phyloP scores from a whole-genome alignment of 176 grass and related monocot species.

The Pontederia paniculata region DNA sequence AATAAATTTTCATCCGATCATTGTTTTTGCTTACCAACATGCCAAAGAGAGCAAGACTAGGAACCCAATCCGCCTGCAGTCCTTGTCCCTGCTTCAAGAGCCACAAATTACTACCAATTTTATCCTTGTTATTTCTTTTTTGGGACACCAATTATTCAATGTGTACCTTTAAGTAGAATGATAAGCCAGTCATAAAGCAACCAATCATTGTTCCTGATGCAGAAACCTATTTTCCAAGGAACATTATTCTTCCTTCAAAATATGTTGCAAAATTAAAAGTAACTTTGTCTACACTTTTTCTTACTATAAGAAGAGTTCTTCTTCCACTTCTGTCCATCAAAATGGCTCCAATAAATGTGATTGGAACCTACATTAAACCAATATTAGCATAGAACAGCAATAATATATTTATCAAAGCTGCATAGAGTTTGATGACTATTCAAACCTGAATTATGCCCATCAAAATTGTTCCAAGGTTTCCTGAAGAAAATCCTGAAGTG shows the following conservation, averaged over 20 bases:
- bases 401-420: not conserved
- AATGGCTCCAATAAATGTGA: conserved; percentile 56
- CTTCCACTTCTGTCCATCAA: conserved; percentile 80
- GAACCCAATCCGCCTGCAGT: no score
- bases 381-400: not conserved
- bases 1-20: no score
- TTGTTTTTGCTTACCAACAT: no score
- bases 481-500: conserved; percentile 43
- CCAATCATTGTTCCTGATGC: conserved; percentile 66
- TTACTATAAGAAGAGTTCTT: conserved; percentile 65
- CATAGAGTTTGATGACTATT: not conserved
- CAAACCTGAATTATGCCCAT: conserved; percentile 58
- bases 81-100: no score
- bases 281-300: not conserved
- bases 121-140: no score
- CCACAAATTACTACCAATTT: no score
- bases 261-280: not conserved
- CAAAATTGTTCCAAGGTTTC: conserved; percentile 54
- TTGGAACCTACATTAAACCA: conserved; percentile 40
- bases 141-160: no score
- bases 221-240: conserved; percentile 39
- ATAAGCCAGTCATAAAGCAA: conserved; percentile 19
- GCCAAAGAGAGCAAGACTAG: no score
- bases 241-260: not conserved
- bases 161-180: no score